Evolutionary conservation across 345 rosid genomes (phyloP).

Genomic region (Eucalyptus coolabah): DNA sequence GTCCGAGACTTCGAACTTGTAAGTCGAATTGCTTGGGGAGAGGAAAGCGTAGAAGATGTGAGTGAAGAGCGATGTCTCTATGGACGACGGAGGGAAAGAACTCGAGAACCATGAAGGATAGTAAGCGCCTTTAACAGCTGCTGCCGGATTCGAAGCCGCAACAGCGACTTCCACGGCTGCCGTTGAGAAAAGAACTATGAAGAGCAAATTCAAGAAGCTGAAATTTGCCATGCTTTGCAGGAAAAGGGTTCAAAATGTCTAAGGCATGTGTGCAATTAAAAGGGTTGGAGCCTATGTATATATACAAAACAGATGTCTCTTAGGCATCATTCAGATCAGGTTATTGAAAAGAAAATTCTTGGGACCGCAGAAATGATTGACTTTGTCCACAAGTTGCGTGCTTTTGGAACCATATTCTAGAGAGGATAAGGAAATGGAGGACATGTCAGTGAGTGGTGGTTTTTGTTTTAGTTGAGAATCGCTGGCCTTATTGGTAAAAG

Average conservation of each 20-base stretch:
- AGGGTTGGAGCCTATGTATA: not conserved
- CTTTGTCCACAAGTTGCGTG: not conserved
- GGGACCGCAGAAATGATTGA: not conserved
- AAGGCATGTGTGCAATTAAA: not conserved
- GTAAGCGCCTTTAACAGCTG: constrained; percentile 8
- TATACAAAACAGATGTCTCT: not conserved
- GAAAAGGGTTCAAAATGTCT: not conserved
- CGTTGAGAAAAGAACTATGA: not conserved
- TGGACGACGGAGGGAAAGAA: constrained; percentile 9
- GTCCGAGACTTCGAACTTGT: not conserved
- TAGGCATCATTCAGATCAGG: not conserved
- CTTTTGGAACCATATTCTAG: not conserved
- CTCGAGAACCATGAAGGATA: constrained; percentile 1
- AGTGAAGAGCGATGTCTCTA: constrained; percentile 9
- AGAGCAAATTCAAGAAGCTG: not conserved
- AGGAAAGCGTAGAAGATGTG: constrained; percentile 9
- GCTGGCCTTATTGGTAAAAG: not conserved
- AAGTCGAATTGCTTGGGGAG: constrained; percentile 1
- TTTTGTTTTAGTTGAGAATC: not conserved
- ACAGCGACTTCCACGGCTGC: not conserved
- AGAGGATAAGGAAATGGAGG: not conserved
- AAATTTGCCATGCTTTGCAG: not conserved
- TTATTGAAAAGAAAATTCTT: not conserved
- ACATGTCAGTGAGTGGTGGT: not conserved
- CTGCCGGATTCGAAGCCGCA: not conserved